Evolutionary conservation across 2,329 filamentous ascomycete genomes (phyloP), one percentile per base, ranked within the genome.

Genomic region (Ophiostoma himal-ulmi): DNA sequence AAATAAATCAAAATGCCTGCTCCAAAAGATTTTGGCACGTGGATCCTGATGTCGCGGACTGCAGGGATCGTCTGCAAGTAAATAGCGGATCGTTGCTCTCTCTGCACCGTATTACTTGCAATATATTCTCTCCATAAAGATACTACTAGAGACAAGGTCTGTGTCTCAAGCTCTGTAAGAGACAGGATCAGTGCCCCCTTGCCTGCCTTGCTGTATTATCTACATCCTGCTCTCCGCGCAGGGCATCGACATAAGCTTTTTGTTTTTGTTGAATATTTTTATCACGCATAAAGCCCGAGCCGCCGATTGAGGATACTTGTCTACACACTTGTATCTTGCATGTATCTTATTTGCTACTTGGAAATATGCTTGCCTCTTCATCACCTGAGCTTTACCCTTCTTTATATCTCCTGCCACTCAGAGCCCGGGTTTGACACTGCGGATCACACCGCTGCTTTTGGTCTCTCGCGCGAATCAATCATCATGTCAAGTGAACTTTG

Each of bases 391-490:
- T 57, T 11, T 57, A 26, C 13, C 52, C 52, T 26, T 14, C 14
- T 48, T 44, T 2, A 20, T 7, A 48, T 48, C 4, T 48, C 8
- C 37, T 13, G 20, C 44, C 44, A 57, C n/a, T 26, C n/a, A 57
- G 52, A 57, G 52, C 52, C 52, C 52, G 52, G 34, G 71, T 72
- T 73, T 73, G 72, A 73, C 69, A 70, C 69, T 71, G 71, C 70
- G 68, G 72, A 73, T 73, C 71, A 73, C 68, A 73, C 72, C 68
- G 60, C 37, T 54, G 64, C 67, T 68, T 68, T 70, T 39, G 67
- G 60, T 64, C 68, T 71, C 71, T 70, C 68, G 71, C 67, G 72
- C 68, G 57, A 71, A 70, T 72, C 70, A 71, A 71, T 72, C 70
- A 72, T 20, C 70, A 72, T n/a, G 14, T 22, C 37, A 22, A 14